Conservation (phyloP, 306 rosid genomes). For the Citrullus colocynthis region DNA sequence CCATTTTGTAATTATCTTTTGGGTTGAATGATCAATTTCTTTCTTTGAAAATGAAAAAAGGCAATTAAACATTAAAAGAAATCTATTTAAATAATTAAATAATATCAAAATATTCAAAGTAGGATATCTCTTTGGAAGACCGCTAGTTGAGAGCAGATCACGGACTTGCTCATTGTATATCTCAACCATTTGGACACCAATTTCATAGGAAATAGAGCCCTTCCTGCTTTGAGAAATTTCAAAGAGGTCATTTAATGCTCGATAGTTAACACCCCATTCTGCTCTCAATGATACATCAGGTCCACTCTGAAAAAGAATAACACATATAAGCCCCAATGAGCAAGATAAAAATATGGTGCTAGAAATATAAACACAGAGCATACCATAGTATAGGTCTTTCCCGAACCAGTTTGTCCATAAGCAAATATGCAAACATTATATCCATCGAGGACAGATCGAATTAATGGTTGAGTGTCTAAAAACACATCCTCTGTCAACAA, state of each 20-base stretch:
- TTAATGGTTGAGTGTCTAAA: conserved; percentile 71
- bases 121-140: conserved; percentile 95
- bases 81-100: neutral
- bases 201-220: conserved; percentile 65
- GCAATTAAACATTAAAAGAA: neutral
- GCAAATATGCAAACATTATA: conserved; percentile 99
- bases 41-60: neutral
- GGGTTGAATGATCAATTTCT: neutral
- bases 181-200: conserved; percentile 98
- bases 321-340: neutral
- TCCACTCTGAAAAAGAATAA: conserved; percentile 54
- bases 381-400: conserved; percentile 98
- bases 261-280: conserved; percentile 96
- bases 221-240: conserved; percentile 74
- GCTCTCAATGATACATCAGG: conserved; percentile 54
- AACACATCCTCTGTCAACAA: conserved; percentile 66
- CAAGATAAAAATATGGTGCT: neutral
- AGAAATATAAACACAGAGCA: conserved; percentile 13
- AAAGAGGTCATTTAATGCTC: conserved; percentile 89
- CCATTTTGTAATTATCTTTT: neutral
- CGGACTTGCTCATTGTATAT: conserved; percentile 97
- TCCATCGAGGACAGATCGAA: conserved; percentile 94
- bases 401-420: conserved; percentile 98
- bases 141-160: conserved; percentile 62
- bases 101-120: neutral